Base-by-base conservation (phyloP, 345 rosid species). In the Laguncularia racemosa region DNA sequence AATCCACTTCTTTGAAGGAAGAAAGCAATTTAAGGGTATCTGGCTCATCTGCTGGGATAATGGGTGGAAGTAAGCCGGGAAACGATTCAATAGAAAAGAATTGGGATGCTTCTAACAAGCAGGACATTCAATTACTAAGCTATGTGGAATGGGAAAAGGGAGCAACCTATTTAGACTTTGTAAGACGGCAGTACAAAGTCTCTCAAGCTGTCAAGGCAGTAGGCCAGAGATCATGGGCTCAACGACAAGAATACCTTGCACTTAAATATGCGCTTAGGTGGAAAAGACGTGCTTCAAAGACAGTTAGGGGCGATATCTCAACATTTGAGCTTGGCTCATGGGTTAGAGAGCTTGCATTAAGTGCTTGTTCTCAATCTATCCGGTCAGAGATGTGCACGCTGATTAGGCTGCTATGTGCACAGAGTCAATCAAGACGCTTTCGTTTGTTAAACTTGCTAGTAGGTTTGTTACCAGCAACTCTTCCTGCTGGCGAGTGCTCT, bases 131-230 rank as follows among this genome's bases (percentile, higher is more conserved):
- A 55, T 80, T 93, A 58, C 72, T 93, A 33, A 93, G 99, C 79
- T 93, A 85, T 73, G 75, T 86, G 33, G 99, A 93, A 72, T 93
- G 97, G 99, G 96, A 89, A 69, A 85, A 77, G 71, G 99, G 99
- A 69, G 96, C 99, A 64, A 80, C 97, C 16, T 93, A 93, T 77
- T 79, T 93, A 61, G 99, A 93, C 69, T 93, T 93, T 82, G 99
- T 93, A 62, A 82, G 99, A 79, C 87, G 99, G 78, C 95, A 89
- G 67, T 89, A 87, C 78, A 90, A 82, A 73, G 97, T 78, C 57
- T 87, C 87, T 67, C 97, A 87, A 72, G 73, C 79, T 33, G 78
- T 81, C 56, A 89, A 80, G 71, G 76, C 76, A 73, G 69, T 70
- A 28, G 80, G 81, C 59, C 95, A 78, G 78, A 85, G 80, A 72